These are phyloP conservation scores for Trichoderma koningii DNA, from an alignment of 2,329 filamentous ascomycete species.

Conservation along the genomic window DNA sequence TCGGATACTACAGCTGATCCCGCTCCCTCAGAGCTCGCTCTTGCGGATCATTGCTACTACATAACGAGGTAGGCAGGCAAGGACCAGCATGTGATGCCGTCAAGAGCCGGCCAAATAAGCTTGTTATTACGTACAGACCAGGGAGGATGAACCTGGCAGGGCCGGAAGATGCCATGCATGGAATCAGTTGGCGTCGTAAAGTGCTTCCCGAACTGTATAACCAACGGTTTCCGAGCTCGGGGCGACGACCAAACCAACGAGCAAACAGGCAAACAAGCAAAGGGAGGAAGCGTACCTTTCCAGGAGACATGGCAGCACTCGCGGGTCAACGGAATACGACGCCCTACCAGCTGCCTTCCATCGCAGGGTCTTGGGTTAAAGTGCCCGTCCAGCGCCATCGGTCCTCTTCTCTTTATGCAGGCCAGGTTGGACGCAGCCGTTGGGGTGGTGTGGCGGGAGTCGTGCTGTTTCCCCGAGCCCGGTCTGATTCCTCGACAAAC, in stretches of 20 bases:
- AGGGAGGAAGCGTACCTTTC: not conserved
- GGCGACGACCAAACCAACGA: too few species aligned
- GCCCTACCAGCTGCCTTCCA: constrained; percentile 5
- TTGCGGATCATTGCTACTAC: too few species aligned
- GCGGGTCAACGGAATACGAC: constrained; percentile 12
- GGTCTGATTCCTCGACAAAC: not conserved
- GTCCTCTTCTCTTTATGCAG: constrained; percentile 3
- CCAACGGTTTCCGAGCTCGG: too few species aligned
- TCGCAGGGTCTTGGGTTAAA: not conserved
- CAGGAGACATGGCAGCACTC: constrained; percentile 12
- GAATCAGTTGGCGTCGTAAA: too few species aligned
- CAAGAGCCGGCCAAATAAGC: not conserved
- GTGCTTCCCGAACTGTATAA: too few species aligned
- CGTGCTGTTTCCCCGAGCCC: constrained; percentile 15
- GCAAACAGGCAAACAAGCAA: not conserved
- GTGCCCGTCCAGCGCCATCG: not conserved
- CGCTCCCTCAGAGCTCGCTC: too few species aligned
- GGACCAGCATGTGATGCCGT: constrained; percentile 14
- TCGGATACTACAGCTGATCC: too few species aligned
- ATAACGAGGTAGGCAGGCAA: too few species aligned
- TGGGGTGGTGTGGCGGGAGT: not conserved
- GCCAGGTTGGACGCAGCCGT: constrained; percentile 6
- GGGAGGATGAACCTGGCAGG: too few species aligned
- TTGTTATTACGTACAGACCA: not conserved
- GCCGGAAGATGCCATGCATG: too few species aligned